phyloP scores from a whole-genome alignment of 768 basidiomycete species.

The Mycena belliarum region DNA sequence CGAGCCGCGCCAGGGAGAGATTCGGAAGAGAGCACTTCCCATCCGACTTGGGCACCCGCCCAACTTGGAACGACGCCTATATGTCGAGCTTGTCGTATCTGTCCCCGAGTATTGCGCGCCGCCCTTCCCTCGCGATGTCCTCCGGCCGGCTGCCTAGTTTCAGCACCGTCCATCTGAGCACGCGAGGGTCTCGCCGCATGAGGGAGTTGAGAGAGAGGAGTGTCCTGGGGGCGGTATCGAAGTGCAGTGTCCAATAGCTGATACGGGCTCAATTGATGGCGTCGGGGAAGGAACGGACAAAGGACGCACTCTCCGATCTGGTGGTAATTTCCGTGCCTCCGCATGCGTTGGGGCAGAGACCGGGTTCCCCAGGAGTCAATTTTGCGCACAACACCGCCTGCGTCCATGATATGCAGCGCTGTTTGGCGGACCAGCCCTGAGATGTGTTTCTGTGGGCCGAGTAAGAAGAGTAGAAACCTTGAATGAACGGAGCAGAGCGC shows the following conservation, averaged over 20 bases:
- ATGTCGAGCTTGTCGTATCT: conserved; percentile 20
- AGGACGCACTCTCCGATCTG: conserved; percentile 73
- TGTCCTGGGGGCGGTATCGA: conserved; percentile 79
- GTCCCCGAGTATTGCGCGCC: conserved; percentile 39
- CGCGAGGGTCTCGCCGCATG: conserved; percentile 78
- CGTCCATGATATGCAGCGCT: conserved; percentile 68
- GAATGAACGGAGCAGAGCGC: conserved; percentile 20
- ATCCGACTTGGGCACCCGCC: conserved; percentile 2
- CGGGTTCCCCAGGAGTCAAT: conserved; percentile 75
- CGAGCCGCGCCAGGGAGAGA: not conserved
- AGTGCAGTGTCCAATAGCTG: conserved; percentile 91
- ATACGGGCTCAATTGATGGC: not conserved
- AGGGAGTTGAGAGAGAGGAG: conserved; percentile 64
- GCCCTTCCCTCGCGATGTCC: conserved; percentile 58
- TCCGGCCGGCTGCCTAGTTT: conserved; percentile 76
- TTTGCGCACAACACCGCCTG: conserved; percentile 81
- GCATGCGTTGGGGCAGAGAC: conserved; percentile 75
- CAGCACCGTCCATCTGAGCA: conserved; percentile 79
- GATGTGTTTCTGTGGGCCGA: conserved; percentile 64
- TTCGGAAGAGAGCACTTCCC: conserved; percentile 13
- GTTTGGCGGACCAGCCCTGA: conserved; percentile 72
- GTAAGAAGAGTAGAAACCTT: not conserved
- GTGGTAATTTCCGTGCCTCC: conserved; percentile 56
- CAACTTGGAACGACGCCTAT: conserved; percentile 5
- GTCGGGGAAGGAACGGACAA: not conserved